Conservation (phyloP, 352 stramenopile genomes). For the Pythium myriotylum region DNA sequence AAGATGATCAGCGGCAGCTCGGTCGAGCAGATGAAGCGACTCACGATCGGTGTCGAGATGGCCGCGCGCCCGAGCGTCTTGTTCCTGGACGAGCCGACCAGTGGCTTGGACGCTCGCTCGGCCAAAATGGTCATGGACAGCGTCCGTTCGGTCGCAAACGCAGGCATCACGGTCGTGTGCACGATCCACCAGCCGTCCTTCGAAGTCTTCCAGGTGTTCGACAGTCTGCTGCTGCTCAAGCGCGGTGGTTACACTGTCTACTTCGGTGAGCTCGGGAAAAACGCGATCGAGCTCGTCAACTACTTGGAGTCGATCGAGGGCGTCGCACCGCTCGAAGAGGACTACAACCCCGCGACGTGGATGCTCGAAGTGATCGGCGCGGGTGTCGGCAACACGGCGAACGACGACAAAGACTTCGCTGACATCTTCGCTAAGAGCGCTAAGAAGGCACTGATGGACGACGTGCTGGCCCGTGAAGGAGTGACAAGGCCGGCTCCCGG, state of each 20-base stretch:
- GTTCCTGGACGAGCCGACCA: too few relatives aligned
- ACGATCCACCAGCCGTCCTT: slow-evolving; percentile 90
- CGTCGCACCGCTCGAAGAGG: slow-evolving; percentile 36
- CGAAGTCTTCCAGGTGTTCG: slow-evolving; percentile 73
- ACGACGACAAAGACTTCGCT: slow-evolving; percentile 22
- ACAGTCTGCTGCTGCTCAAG: slow-evolving; percentile 45
- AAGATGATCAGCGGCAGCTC: slow-evolving; percentile 37
- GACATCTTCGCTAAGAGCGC: slow-evolving; percentile 14
- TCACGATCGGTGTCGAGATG: slow-evolving; percentile 86
- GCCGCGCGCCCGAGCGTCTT: slow-evolving; percentile 75
- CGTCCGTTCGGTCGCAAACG: slow-evolving; percentile 51
- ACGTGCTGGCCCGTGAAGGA: slow-evolving; percentile 11
- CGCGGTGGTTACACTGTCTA: slow-evolving; percentile 16
- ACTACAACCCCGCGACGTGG: slow-evolving; percentile 84
- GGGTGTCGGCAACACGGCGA: slow-evolving; percentile 28
- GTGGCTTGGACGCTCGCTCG: too few relatives aligned
- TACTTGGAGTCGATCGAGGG: slow-evolving; percentile 66
- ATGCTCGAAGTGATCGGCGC: too few relatives aligned
- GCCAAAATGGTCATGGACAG: too few relatives aligned
- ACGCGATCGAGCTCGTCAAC: slow-evolving; percentile 33
- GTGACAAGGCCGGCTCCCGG: slow-evolving; percentile 8
- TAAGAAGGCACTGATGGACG: slow-evolving; percentile 11
- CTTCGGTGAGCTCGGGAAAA: slow-evolving; percentile 40
- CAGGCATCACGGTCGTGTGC: slow-evolving; percentile 72
- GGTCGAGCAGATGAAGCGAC: slow-evolving; percentile 39